Base-by-base conservation (phyloP, 2,329 filamentous ascomycete species). In the Anthostomella pinea region DNA sequence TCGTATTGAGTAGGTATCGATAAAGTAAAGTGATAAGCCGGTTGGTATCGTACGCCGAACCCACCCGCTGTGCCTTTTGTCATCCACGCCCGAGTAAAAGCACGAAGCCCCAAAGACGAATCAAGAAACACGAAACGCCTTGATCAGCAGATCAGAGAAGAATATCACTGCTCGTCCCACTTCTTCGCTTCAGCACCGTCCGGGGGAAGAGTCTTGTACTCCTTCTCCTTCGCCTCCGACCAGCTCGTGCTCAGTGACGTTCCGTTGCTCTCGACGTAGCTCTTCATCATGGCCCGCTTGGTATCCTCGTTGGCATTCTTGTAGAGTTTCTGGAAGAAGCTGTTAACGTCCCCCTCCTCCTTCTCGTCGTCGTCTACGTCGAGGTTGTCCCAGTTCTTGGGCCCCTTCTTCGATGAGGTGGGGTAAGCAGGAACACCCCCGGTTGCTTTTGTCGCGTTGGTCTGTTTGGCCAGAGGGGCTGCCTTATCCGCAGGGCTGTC, bases 271-370 rank as follows among this genome's bases (percentile, higher is more conserved):
- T 98, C 91, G 10, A 81, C 74, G 56, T 87, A 97, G 58, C 87
- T 95, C 77, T 98, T 98, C 80, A 94, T 87, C 93, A 98, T 98
- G 7, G 93, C 93, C 2, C 89, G 80, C 57, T 81, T 81, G 40
- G 87, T 87, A 52, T 98, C 91, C 0, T 83, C 79, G 31, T 84
- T 81, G 0, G 87, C 81, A 22, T 70, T 72, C 45, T 84, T 80
- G 66, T 91, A 97, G 2, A 98, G 70, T 55, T 85, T 82, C 72
- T 94, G 93, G 72, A 98, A 98, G 67, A 96, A 97, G 8, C 63
- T 59, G 52, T 94, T 85, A 7, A 89, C 80, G 18, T 84, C 78
- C 2, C 72, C 72, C 0, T 75, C 72, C 8, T 79, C 80, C 1
- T 79, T 72, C 1, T 75, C 72, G 0, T 61, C 56, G 8, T 57